Evolutionary conservation across 2,329 filamentous ascomycete genomes (phyloP).

Genomic region (Microascus cirrosus): DNA sequence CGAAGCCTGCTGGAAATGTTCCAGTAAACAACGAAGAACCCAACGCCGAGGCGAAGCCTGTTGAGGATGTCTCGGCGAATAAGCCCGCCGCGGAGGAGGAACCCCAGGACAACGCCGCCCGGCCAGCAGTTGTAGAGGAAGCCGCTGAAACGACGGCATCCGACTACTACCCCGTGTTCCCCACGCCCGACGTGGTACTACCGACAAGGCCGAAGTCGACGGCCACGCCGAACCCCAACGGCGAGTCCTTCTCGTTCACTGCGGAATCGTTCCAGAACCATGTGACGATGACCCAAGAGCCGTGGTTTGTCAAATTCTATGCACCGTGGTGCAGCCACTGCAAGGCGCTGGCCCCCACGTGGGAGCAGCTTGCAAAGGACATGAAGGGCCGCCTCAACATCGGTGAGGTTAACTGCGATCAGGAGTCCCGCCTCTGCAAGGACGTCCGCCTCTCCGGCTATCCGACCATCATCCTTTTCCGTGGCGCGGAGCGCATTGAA

Average conservation of each 20-base stretch:
- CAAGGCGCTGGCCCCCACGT: conserved; percentile 81
- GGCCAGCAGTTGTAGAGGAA: conserved; percentile 8
- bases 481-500: conserved; percentile 80
- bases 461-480: conserved; percentile 88
- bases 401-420: conserved; percentile 92
- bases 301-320: conserved; percentile 99
- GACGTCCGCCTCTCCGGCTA: conserved; percentile 71
- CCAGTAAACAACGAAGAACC: neutral
- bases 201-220: conserved; percentile 37
- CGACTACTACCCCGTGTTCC: conserved; percentile 16
- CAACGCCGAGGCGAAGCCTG: conserved; percentile 22
- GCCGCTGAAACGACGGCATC: conserved; percentile 15
- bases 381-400: conserved; percentile 86
- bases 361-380: conserved; percentile 80
- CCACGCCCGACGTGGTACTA: conserved; percentile 12
- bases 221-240: conserved; percentile 59
- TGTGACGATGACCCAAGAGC: conserved; percentile 78
- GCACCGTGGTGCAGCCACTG: conserved; percentile 96
- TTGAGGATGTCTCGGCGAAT: conserved; percentile 8
- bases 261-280: conserved; percentile 76
- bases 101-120: conserved; percentile 7
- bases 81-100: conserved; percentile 9
- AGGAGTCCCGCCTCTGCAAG: conserved; percentile 80
- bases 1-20: neutral
- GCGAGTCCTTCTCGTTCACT: conserved; percentile 63